Evolutionary conservation across 495 filamentous ascomycete genomes (phyloP).

Genomic region (Penicillium parvum): DNA sequence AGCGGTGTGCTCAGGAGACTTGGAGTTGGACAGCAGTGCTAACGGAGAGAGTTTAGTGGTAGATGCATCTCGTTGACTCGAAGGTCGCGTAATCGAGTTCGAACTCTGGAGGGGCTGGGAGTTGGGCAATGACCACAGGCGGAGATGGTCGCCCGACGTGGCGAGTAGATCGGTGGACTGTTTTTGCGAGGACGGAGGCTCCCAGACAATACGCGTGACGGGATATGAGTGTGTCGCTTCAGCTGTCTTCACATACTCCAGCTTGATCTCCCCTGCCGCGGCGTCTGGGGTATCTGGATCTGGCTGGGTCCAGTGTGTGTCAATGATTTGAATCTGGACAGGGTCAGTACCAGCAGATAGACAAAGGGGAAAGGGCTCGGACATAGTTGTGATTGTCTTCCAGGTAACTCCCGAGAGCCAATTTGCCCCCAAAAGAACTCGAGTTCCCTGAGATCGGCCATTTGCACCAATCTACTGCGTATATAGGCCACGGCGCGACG

Average conservation of each 20-base stretch:
- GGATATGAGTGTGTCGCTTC: conserved; percentile 98
- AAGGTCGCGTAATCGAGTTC: conserved; percentile 70
- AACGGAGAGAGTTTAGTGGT: conserved; percentile 88
- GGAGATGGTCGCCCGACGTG: conserved; percentile 93
- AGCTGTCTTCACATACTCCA: conserved; percentile 92
- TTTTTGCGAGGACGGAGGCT: conserved; percentile 95
- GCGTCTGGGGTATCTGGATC: conserved; percentile 59
- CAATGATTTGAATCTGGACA: conserved; percentile 91
- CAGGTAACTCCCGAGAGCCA: conserved; percentile 91
- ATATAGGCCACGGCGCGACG: conserved; percentile 89
- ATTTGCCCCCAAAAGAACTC: conserved; percentile 74
- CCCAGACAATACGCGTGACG: conserved; percentile 94
- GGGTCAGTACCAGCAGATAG: conserved; percentile 13
- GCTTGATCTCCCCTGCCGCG: conserved; percentile 63
- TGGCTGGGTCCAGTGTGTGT: conserved; percentile 71
- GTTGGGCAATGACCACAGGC: conserved; percentile 84
- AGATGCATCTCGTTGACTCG: conserved; percentile 59
- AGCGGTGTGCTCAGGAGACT: conserved; percentile 96
- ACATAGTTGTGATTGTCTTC: conserved; percentile 99
- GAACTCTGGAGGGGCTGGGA: conserved; percentile 44
- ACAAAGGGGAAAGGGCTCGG: conserved; percentile 21
- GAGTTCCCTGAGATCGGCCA: conserved; percentile 73
- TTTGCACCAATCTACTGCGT: conserved; percentile 99
- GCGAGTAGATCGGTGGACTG: conserved; percentile 93
- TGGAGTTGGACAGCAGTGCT: conserved; percentile 92